Evolutionary conservation across 345 rosid genomes (phyloP).

Genomic region (Anacardium occidentale): DNA sequence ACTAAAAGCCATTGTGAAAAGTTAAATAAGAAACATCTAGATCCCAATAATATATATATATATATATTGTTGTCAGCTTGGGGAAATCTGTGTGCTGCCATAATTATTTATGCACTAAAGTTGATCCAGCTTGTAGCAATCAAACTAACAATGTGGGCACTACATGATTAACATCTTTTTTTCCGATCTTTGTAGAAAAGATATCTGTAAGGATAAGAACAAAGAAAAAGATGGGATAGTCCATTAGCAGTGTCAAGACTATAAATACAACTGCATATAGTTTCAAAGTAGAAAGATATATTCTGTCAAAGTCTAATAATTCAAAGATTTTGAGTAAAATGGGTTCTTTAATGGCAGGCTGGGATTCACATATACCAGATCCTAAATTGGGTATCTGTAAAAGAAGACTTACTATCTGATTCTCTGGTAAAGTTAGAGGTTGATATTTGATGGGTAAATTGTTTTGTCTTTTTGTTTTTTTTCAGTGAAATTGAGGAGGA

Average conservation of each 20-base stretch:
- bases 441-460: background rate
- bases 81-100: slow-evolving; percentile 23
- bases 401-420: background rate
- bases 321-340: slow-evolving; percentile 31
- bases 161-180: background rate
- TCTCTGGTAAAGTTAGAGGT: background rate
- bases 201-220: slow-evolving; percentile 27
- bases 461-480: background rate
- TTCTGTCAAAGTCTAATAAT: background rate
- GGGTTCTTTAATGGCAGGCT: slow-evolving; percentile 98
- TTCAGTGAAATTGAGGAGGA: slow-evolving; percentile 52
- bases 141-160: background rate
- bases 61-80: background rate
- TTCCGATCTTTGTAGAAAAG: background rate
- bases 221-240: background rate
- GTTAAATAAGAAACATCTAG: background rate
- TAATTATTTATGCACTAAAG: background rate
- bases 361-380: slow-evolving; percentile 68
- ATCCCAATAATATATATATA: background rate
- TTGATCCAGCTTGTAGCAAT: background rate
- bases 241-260: background rate
- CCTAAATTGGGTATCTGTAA: slow-evolving; percentile 43
- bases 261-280: background rate
- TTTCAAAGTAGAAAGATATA: background rate
- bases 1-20: background rate